Base-by-base conservation (phyloP, 805 yeast species). In the Isabelozyma pseudorhagii region DNA sequence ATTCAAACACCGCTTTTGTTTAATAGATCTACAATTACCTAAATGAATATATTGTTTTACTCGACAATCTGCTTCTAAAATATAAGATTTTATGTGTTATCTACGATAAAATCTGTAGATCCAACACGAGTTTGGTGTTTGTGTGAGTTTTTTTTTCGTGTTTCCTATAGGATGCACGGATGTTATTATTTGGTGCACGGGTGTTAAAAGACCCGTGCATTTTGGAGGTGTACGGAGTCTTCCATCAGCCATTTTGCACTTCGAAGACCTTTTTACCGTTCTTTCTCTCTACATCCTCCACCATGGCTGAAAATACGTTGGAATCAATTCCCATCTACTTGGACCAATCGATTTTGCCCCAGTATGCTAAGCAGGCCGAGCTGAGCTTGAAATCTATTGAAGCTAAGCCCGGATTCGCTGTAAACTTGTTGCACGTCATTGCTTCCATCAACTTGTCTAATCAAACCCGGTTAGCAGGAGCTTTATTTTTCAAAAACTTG, bases 401-500 rank as follows among this genome's bases (percentile, higher is more conserved):
- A 62, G 52, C 66, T 1, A 76, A 76, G 46, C 82, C 82, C 36
- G 96, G 96, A 4, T 94, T 94, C 66, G 78, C 96, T 8, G 71
- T 89, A 44, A 80, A 84, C 29, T 69, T 94, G 38, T 69, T 94
- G 48, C 91, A 87, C 60, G 81, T 92, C 14, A 88, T 91, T 34
- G 90, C 96, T 4, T 77, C 87, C 13, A 62, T 74, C 29, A 75
- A 76, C 40, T 61, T 84, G 40, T 76, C 79, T 3, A 63, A 66
- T 5, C 72, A 87, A 1, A 80, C 87, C 1, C 77, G 97, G 53
- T 72, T 92, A 44, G 97, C 99, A 1, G 96, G 89, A 15, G 90
- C 97, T 0, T 72, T 96, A 47, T 91, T 87, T 68, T 90, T 94
- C 71, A 94, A 94, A 66, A 94, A 94, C 65, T 79, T 90, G 53